These are phyloP conservation scores for Omphalotus guepiniiformis DNA, from an alignment of 768 basidiomycete genomes.

Conservation along the genomic window DNA sequence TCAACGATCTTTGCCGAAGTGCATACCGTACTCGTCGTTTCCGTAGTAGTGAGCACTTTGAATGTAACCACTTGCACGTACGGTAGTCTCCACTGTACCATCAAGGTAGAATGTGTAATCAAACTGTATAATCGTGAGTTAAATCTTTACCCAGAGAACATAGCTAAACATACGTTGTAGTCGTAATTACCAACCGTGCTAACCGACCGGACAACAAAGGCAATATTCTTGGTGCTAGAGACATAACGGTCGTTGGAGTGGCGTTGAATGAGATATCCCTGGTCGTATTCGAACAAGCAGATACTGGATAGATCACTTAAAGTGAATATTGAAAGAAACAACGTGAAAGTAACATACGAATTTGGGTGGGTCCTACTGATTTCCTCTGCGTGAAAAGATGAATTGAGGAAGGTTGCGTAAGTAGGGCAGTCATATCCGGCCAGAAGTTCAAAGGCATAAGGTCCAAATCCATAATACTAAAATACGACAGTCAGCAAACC, in stretches of 20 bases:
- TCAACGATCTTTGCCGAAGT: background rate
- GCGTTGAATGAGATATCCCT: conserved; percentile 24
- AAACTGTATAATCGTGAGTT: conserved; percentile 29
- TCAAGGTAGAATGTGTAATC: conserved; percentile 54
- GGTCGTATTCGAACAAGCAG: conserved; percentile 52
- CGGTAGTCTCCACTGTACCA: conserved; percentile 47
- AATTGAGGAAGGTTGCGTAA: conserved; percentile 47
- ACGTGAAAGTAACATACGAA: background rate
- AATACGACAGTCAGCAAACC: background rate
- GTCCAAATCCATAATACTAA: conserved; percentile 16
- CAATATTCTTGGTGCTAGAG: conserved; percentile 17
- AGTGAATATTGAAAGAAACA: background rate
- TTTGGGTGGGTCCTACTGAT: conserved; percentile 38
- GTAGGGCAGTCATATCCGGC: conserved; percentile 53
- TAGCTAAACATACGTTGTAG: conserved; percentile 9
- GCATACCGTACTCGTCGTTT: conserved; percentile 38
- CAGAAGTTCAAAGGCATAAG: conserved; percentile 42
- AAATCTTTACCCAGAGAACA: background rate
- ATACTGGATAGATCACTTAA: conserved; percentile 27
- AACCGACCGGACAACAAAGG: conserved; percentile 18
- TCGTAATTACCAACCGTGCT: conserved; percentile 19
- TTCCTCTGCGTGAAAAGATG: conserved; percentile 39
- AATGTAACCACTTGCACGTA: conserved; percentile 54
- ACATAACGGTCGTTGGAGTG: conserved; percentile 16
- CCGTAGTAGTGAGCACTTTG: conserved; percentile 48